These are phyloP conservation scores for Beauveria asiatica DNA, from an alignment of 2,329 filamentous ascomycete genomes.

Conservation along the genomic window DNA sequence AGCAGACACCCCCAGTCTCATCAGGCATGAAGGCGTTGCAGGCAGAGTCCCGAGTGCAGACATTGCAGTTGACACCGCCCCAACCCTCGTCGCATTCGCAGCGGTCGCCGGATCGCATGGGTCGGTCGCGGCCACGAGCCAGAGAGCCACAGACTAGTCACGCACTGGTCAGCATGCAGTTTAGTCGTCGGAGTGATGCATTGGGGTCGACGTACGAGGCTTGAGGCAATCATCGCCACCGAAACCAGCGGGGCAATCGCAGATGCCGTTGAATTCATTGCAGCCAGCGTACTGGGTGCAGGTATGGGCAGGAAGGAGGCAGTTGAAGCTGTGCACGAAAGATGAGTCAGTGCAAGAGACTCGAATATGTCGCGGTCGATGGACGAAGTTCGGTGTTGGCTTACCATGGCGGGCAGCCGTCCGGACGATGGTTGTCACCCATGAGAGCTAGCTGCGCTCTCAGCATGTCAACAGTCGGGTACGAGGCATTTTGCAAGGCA, in stretches of 20 bases:
- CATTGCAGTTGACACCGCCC: conserved; percentile 96
- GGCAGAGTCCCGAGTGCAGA: conserved; percentile 74
- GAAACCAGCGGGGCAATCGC: conserved; percentile 83
- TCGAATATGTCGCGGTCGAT: conserved; percentile 20
- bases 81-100: conserved; percentile 91
- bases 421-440: conserved; percentile 54
- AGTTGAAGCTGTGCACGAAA: conserved; percentile 70
- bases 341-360: background rate
- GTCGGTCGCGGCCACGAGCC: conserved; percentile 69
- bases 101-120: conserved; percentile 58
- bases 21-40: conserved; percentile 85
- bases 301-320: conserved; percentile 82
- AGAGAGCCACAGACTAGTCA: conserved; percentile 72
- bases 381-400: conserved; percentile 11
- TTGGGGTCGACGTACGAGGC: conserved; percentile 47
- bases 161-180: background rate
- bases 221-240: conserved; percentile 88
- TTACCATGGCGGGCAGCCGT: conserved; percentile 71
- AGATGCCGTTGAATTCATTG: conserved; percentile 85
- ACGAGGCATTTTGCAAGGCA: conserved; percentile 44
- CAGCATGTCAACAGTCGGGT: conserved; percentile 51
- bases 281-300: conserved; percentile 88
- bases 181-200: background rate
- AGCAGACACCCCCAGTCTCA: conserved; percentile 77
- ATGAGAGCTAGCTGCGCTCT: conserved; percentile 61